Evolutionary conservation across 1,139 yeast genomes (phyloP).

Genomic region (Yamadazyma conglobata): DNA sequence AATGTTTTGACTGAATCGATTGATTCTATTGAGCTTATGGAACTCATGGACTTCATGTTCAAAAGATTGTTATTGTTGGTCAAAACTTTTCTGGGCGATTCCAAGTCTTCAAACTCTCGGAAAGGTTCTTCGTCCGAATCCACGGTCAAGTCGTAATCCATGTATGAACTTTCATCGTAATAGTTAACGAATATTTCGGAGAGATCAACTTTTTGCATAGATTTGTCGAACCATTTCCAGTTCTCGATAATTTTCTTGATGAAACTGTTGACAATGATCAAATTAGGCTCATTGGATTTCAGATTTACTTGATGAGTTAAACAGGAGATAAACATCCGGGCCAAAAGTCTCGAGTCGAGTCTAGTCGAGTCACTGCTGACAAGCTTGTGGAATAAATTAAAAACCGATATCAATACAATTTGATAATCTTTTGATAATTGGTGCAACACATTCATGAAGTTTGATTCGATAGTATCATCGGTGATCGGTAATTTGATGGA

Average conservation of each 20-base stretch:
- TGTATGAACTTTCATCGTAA: conserved; percentile 26
- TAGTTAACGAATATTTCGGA: conserved; percentile 20
- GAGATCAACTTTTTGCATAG: conserved; percentile 17
- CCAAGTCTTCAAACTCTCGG: conserved; percentile 3
- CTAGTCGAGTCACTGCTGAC: conserved; percentile 30
- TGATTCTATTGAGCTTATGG: conserved; percentile 4
- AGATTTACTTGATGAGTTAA: conserved; percentile 50
- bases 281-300: conserved; percentile 40
- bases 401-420: conserved; percentile 11
- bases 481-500: conserved; percentile 44
- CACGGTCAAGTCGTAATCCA: conserved; percentile 30
- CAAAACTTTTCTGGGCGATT: conserved; percentile 8
- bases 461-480: conserved; percentile 39
- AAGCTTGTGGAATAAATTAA: conserved; percentile 12
- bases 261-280: conserved; percentile 49
- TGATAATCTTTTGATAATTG: conserved; percentile 9
- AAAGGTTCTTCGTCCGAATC: conserved; percentile 15
- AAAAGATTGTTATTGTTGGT: conserved; percentile 2
- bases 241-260: conserved; percentile 46
- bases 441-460: conserved; percentile 19
- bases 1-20: conserved; percentile 2
- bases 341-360: conserved; percentile 43
- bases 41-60: conserved; percentile 3
- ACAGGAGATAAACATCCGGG: conserved; percentile 49
- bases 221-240: conserved; percentile 27